Evolutionary conservation across 2,329 filamentous ascomycete species (phyloP), one percentile per base, ranked within the genome.

Genomic region (Herpotrichia juniperi): DNA sequence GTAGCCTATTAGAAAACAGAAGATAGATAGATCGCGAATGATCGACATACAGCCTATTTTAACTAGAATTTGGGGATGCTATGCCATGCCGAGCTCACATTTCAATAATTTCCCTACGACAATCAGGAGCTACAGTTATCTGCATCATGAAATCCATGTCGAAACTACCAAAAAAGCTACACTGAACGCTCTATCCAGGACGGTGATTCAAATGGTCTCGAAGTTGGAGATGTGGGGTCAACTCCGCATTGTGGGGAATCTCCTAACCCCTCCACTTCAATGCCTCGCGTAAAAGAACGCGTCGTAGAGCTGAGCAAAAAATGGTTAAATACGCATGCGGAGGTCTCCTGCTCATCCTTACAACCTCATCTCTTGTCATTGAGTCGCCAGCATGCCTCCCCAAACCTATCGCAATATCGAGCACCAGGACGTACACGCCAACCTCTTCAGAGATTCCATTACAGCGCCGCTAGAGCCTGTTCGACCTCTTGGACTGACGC

Each of bases 381-480:
- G 21, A 17, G 17, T 22, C 14, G 22, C 28, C 31, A 37, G n/a
- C 8, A 61, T 62, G 57, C 56, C 58, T 2, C 56, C 58, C 1
- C 44, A 52, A 16, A 52, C 60, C 3, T 80, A 79, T 53, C 57
- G 62, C 21, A 70, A 79, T 48, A 59, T 70, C 7, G 64, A 75
- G 39, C 79, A 79, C 53, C 75, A 79, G 58, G 62, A 63, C 2
- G 76, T 74, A 1, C 77, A 79, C 56, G 68, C 69, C 40, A 69
- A 64, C 5, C 72, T 76, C 12, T 79, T 78, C 61, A 72, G 74
- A 22, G 68, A 74, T 24, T 74, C 73, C 4, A 67, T 79, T 7
- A 73, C 71, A 0, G 57, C 60, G 6, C 71, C 68, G 1, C 65
- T 79, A 12, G 64, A 71, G 26, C 44, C 61, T 2, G 71, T 77